Percentiles rank a stretch among this genome's conserved stretches.
These are phyloP conservation scores for Polytolypa hystricis DNA, from an alignment of 2,329 filamentous ascomycete genomes.

Conservation along the genomic window DNA sequence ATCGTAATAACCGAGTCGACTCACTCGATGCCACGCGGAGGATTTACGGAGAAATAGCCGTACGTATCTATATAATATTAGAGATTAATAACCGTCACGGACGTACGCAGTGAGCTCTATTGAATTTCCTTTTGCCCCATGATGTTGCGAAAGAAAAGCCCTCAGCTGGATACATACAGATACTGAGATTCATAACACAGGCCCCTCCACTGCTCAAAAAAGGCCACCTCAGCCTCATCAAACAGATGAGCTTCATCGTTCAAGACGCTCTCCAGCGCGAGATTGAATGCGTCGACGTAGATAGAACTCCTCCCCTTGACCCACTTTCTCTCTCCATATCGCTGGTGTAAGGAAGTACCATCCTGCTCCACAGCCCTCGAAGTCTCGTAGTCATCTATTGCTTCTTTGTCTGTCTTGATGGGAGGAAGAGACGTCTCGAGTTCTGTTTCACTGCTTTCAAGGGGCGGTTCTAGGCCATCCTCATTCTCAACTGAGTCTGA, in stretches of 20 bases:
- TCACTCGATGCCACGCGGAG: constrained; percentile 77
- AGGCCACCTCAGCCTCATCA: constrained; percentile 59
- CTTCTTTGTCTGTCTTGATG: constrained; percentile 55
- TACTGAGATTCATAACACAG: constrained; percentile 82
- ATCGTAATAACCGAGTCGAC: constrained; percentile 64
- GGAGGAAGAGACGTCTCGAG: constrained; percentile 61
- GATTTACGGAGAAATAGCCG: constrained; percentile 87
- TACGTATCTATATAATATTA: constrained; percentile 59
- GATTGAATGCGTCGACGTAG: constrained; percentile 94
- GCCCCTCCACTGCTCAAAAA: constrained; percentile 65
- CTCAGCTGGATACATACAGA: constrained; percentile 46
- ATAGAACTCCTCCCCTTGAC: constrained; percentile 71
- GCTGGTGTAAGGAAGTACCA: constrained; percentile 32
- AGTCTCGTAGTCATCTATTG: constrained; percentile 69
- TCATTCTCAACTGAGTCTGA: constrained; percentile 20
- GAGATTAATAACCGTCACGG: constrained; percentile 7
- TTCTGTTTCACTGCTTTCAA: constrained; percentile 45
- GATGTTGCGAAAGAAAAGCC: not conserved
- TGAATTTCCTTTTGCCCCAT: not conserved
- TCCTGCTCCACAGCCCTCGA: constrained; percentile 46
- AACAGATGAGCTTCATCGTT: constrained; percentile 85
- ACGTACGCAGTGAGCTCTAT: too few species aligned
- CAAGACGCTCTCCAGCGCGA: constrained; percentile 79
- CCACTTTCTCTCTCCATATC: constrained; percentile 46
- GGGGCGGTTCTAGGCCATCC: constrained; percentile 19